Evolutionary conservation across 176 grass and related monocot species (phyloP).

Genomic region (Hsuehochloa calcarea): DNA sequence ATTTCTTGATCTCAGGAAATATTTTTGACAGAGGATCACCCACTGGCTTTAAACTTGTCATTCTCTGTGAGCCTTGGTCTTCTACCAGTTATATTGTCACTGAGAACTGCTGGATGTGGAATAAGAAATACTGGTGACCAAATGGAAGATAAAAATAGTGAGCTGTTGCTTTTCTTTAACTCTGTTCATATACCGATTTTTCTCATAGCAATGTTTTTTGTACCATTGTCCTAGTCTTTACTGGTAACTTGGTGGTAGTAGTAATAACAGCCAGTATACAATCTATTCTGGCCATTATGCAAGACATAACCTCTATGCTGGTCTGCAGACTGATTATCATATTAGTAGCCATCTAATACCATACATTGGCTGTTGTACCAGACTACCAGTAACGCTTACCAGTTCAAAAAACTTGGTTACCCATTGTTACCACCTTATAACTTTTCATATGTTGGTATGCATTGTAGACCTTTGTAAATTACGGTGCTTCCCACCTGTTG

Average conservation of each 20-base stretch:
- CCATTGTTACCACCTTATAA: slow-evolving; percentile 13
- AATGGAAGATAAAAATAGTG: slow-evolving; percentile 87
- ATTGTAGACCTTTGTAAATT: slow-evolving; percentile 84
- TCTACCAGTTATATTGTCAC: slow-evolving; percentile 71
- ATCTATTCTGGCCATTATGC: background rate
- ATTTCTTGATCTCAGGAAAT: slow-evolving; percentile 62
- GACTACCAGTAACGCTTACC: background rate
- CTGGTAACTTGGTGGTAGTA: background rate
- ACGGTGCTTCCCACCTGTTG: slow-evolving; percentile 89
- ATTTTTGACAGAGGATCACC: slow-evolving; percentile 77
- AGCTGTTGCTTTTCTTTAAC: slow-evolving; percentile 34
- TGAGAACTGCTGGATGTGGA: slow-evolving; percentile 83
- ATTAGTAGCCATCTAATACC: background rate
- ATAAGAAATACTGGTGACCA: slow-evolving; percentile 71
- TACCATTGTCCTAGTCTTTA: slow-evolving; percentile 1
- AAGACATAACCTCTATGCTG: background rate
- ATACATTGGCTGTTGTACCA: background rate
- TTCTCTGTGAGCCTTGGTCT: slow-evolving; percentile 88
- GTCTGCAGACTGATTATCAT: background rate
- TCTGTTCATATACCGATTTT: background rate
- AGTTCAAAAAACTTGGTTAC: slow-evolving; percentile 2
- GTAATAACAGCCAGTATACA: slow-evolving; percentile 11
- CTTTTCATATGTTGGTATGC: slow-evolving; percentile 13
- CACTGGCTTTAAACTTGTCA: slow-evolving; percentile 67
- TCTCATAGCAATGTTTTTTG: background rate